Evolutionary conservation across 129 eudicot genomes (phyloP).

Genomic region (Erigeron canadensis): DNA sequence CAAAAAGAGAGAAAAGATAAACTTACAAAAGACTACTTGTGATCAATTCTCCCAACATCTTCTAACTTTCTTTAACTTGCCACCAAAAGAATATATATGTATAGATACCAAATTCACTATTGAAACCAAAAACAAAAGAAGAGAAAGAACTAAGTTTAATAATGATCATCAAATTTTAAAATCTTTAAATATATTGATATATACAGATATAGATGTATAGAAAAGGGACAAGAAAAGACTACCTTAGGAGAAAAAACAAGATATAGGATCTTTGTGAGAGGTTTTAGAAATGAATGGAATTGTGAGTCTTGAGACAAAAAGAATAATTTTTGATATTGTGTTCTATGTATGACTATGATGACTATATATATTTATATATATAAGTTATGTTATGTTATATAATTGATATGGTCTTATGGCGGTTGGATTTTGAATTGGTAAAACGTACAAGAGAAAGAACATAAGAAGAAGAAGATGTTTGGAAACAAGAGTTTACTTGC

Average conservation of each 20-base stretch:
- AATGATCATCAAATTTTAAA: background rate
- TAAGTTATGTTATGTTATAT: background rate
- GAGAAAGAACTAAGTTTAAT: background rate
- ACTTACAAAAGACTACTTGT: slow-evolving; percentile 70
- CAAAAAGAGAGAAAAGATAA: background rate
- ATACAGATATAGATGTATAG: background rate
- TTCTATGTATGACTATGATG: background rate
- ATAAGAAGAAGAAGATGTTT: slow-evolving; percentile 13
- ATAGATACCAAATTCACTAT: slow-evolving; percentile 14
- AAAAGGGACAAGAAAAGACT: too few species aligned
- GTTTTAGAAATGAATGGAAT: background rate
- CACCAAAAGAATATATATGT: slow-evolving; percentile 13
- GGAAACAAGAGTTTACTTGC: slow-evolving; percentile 52
- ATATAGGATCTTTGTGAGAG: slow-evolving; percentile 10
- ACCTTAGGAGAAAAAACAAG: slow-evolving; percentile 9
- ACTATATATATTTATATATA: background rate
- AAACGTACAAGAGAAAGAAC: slow-evolving; percentile 39
- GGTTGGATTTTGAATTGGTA: slow-evolving; percentile 33
- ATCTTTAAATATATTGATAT: background rate
- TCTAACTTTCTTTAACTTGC: slow-evolving; percentile 19
- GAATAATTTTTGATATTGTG: slow-evolving; percentile 9
- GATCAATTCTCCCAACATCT: slow-evolving; percentile 74
- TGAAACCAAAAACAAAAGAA: background rate
- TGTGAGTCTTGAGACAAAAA: slow-evolving; percentile 5
- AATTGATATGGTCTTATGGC: slow-evolving; percentile 12